Percentiles rank a stretch among this genome's conserved stretches.
phyloP scores from a whole-genome alignment of 768 basidiomycete genomes.

The Tricholoma sp. region DNA sequence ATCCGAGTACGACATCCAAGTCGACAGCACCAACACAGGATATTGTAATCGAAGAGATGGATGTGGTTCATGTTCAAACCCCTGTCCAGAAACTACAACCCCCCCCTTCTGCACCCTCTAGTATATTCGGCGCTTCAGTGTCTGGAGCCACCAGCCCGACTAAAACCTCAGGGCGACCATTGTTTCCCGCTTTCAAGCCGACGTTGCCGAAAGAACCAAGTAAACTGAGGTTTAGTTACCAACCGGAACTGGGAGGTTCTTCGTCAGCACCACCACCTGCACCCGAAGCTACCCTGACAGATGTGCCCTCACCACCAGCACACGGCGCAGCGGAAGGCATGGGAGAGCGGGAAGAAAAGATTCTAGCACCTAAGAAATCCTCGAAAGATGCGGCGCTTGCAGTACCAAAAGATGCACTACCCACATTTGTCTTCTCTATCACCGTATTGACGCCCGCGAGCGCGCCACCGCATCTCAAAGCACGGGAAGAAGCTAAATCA shows the following conservation, averaged over 20 bases:
- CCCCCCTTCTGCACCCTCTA: neutral
- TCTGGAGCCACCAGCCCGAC: conserved; percentile 13
- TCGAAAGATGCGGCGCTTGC: conserved; percentile 27
- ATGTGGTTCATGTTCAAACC: conserved; percentile 22
- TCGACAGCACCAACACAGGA: conserved; percentile 10
- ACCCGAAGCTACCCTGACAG: conserved; percentile 4
- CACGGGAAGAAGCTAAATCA: conserved; percentile 33
- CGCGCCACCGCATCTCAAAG: conserved; percentile 21
- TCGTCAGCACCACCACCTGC: conserved; percentile 17
- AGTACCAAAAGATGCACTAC: conserved; percentile 25
- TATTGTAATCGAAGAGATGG: conserved; percentile 28
- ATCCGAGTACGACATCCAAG: conserved; percentile 18
- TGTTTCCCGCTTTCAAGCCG: conserved; percentile 37
- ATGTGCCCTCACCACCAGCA: neutral
- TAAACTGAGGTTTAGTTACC: conserved; percentile 70
- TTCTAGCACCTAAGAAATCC: neutral
- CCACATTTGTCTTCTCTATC: conserved; percentile 31
- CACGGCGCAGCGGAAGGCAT: neutral
- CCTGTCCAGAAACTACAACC: conserved; percentile 12
- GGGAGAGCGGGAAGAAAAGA: neutral
- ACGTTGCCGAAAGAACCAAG: conserved; percentile 71
- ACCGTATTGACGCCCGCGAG: conserved; percentile 16
- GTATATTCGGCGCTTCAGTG: neutral
- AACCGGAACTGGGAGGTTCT: conserved; percentile 39
- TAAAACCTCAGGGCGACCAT: conserved; percentile 14